A percentile compares a stretch with the other conserved stretches of the same genome.
These are phyloP conservation scores for Linaria vulgaris DNA, from an alignment of 257 asterid species.

Conservation along the genomic window DNA sequence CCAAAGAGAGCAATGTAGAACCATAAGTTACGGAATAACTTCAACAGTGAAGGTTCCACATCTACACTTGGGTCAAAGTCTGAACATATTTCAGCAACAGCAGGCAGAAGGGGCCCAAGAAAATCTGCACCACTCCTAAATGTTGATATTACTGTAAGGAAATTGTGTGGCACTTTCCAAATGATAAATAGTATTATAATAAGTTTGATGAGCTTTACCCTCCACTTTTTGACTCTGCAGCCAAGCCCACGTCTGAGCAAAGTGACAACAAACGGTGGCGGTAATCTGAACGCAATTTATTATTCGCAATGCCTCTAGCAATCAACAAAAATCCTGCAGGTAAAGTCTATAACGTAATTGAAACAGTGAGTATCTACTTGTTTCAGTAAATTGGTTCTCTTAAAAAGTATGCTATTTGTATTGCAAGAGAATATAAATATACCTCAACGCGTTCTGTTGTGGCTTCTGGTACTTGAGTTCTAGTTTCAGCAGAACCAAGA, in stretches of 20 bases:
- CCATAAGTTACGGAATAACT: conserved; percentile 98
- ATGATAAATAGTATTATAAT: conserved; percentile 26
- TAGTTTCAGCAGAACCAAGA: conserved; percentile 90
- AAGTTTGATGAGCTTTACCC: conserved; percentile 48
- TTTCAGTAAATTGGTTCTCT: conserved; percentile 21
- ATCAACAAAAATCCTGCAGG: conserved; percentile 95
- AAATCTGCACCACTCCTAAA: conserved; percentile 98
- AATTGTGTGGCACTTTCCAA: conserved; percentile 22
- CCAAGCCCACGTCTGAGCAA: conserved; percentile 99
- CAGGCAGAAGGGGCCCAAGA: conserved; percentile 98
- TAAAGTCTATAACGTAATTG: conserved; percentile 89
- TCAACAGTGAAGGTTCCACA: conserved; percentile 92
- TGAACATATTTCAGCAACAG: conserved; percentile 97
- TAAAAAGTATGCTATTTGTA: conserved; percentile 24
- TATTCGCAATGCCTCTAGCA: conserved; percentile 67
- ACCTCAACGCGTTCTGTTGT: conserved; percentile 98
- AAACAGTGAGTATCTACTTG: conserved; percentile 67
- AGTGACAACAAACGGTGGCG: conserved; percentile 94
- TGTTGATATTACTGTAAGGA: conserved; percentile 35
- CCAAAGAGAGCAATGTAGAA: conserved; percentile 99
- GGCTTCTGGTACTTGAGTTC: conserved; percentile 77
- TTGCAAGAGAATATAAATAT: conserved; percentile 23
- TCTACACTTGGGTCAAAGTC: conserved; percentile 85
- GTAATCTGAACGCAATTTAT: conserved; percentile 85
- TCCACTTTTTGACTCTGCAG: conserved; percentile 93